Evolutionary conservation across 1,284 basidiomycete genomes (phyloP), one percentile per base, ranked within the genome.

Genomic region (Amylostereum chailletii): DNA sequence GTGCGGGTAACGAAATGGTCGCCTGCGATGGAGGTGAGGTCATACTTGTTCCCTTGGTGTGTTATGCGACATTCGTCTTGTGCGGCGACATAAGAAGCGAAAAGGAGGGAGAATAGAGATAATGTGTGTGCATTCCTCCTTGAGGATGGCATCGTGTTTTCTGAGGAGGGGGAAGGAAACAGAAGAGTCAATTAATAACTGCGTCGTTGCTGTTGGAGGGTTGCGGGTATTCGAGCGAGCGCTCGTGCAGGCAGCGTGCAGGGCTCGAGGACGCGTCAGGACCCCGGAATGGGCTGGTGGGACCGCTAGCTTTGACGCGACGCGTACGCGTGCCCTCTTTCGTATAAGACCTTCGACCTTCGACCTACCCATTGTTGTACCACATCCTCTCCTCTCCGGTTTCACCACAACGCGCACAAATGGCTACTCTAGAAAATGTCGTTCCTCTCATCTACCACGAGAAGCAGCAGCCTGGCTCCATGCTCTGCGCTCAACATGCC

Each of bases 401-500:
- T 19, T 19, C 19, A 19, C 19, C 19, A 19, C 19, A 19, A 19
- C 19, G 19, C 19, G 19, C 19, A 19, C 19, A 19, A 1, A 19
- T 19, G 19, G 19, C 79, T 41, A 71, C 74, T 45, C 65, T 84
- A 39, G 76, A 83, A 54, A 60, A 57, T 34, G 70, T 89, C 26
- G 56, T 69, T n/a, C 63, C 70, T 7, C 60, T 72, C 10, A 85
- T 90, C 50, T 90, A 90, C 61, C 86, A 89, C 64, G 86, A 90
- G 62, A 75, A 65, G 54, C 87, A 90, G 65, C 76, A 89, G 62
- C 56, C 67, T 50, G 87, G 86, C 26, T 88, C 86, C 2, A 87
- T 86, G 79, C 76, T 90, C 41, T 91, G 89, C 61, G 88, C 87
- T n/a, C 88, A 90, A 59, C 86, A 91, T 66, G 86, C 88, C 9